Evolutionary conservation across 2,329 filamentous ascomycete genomes (phyloP).

Genomic region (Aspergillus tubingensis): DNA sequence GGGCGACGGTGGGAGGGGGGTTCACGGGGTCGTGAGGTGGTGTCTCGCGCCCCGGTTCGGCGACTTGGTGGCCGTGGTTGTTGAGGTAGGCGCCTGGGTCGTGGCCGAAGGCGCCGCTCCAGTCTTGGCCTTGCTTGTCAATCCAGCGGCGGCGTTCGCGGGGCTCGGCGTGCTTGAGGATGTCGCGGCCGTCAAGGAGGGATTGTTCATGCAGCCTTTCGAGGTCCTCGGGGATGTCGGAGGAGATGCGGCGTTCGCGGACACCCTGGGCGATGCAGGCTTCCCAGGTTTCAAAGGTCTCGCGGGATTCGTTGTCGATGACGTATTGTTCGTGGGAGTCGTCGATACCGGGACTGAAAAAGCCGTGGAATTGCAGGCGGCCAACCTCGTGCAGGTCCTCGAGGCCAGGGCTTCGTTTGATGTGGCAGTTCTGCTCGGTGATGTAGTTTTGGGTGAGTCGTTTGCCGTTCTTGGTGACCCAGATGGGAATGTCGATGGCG

Average conservation of each 20-base stretch:
- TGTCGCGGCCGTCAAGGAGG: constrained; percentile 74
- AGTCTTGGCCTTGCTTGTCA: constrained; percentile 76
- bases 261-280: constrained; percentile 88
- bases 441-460: constrained; percentile 91
- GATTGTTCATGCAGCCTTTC: constrained; percentile 80
- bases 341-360: constrained; percentile 89
- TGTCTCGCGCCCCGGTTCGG: constrained; percentile 57
- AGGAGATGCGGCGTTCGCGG: constrained; percentile 67
- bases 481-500: constrained; percentile 85
- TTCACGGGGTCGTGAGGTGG: constrained; percentile 56
- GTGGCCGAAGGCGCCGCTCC: constrained; percentile 81
- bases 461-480: constrained; percentile 73
- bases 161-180: constrained; percentile 68
- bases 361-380: constrained; percentile 73
- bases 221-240: constrained; percentile 71
- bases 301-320: constrained; percentile 81
- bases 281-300: constrained; percentile 95
- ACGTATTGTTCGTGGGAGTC: constrained; percentile 82
- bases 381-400: constrained; percentile 77
- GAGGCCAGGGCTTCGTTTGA: constrained; percentile 67
- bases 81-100: constrained; percentile 67
- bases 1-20: constrained; percentile 30
- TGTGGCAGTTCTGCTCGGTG: constrained; percentile 71
- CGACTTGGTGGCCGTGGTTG: constrained; percentile 53
- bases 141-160: constrained; percentile 76